Conservation (phyloP, 192 early-diverging fungal species). For the Backusella tuberculispora region DNA sequence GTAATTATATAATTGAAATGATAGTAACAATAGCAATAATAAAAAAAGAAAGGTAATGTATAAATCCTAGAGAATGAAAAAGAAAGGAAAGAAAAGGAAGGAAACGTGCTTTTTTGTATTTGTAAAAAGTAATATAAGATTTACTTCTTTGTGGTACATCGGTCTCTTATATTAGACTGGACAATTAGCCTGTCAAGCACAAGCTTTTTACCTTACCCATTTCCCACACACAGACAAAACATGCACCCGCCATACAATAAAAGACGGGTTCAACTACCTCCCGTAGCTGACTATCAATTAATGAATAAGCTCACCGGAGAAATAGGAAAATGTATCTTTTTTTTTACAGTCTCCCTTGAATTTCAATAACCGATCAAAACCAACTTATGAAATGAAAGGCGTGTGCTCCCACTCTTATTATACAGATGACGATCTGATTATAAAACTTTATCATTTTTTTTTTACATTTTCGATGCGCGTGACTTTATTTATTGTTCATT, state of each 20-base stretch:
- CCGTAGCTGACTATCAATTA: slow-evolving; percentile 10
- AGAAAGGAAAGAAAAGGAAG: not conserved
- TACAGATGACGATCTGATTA: too few relatives aligned
- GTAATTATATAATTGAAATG: not conserved
- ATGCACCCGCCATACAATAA: not conserved
- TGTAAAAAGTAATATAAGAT: not conserved
- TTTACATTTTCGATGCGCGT: too few relatives aligned
- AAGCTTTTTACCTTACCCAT: not conserved
- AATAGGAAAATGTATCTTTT: not conserved
- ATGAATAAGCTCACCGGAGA: not conserved
- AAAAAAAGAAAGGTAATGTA: not conserved
- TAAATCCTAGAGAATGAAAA: not conserved
- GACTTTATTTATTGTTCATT: too few relatives aligned
- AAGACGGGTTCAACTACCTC: not conserved
- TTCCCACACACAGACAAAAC: slow-evolving; percentile 6
- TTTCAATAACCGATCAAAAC: not conserved
- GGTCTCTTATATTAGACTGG: not conserved
- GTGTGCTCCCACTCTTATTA: not conserved
- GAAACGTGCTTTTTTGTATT: not conserved
- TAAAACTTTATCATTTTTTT: too few relatives aligned
- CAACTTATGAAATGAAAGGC: not conserved
- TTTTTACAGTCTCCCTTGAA: not conserved
- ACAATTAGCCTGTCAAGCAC: slow-evolving; percentile 4
- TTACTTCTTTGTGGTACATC: not conserved
- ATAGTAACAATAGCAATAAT: not conserved